Conservation (phyloP, 2,329 filamentous ascomycete genomes). For the Aureobasidium uvarum region DNA sequence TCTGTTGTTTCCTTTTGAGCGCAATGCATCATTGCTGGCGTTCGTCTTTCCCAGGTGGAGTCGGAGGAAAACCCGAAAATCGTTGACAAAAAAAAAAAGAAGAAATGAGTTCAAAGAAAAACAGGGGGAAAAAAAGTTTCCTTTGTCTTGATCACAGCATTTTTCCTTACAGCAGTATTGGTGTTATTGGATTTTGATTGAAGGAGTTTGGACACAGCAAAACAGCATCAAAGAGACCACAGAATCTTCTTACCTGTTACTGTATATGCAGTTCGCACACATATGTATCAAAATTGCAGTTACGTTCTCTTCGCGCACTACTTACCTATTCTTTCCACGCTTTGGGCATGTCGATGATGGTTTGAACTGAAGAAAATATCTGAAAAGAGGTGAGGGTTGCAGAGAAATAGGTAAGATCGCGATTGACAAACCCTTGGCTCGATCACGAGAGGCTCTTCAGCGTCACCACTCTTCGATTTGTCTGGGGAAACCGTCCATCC, state of each 20-base stretch:
- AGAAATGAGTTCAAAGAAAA: background rate
- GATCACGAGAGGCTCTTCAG: conserved; percentile 19
- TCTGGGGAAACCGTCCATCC: conserved; percentile 17
- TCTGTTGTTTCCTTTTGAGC: conserved; percentile 17
- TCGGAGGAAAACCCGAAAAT: background rate
- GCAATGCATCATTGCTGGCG: conserved; percentile 15
- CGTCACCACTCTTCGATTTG: conserved; percentile 10
- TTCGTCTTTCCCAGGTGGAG: background rate
- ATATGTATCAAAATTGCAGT: background rate
- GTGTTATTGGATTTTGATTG: background rate
- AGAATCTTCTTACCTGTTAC: conserved; percentile 11
- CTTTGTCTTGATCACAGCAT: conserved; percentile 18
- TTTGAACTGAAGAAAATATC: conserved; percentile 1
- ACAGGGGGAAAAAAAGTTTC: background rate
- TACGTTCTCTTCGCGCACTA: conserved; percentile 6
- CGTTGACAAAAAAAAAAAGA: conserved; percentile 3
- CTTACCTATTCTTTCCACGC: background rate
- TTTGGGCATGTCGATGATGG: conserved; percentile 15
- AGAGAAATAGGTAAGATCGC: conserved; percentile 2
- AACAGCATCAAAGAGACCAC: conserved; percentile 10
- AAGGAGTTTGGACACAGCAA: background rate
- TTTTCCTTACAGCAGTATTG: background rate
- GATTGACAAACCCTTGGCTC: conserved; percentile 15
- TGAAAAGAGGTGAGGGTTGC: background rate
- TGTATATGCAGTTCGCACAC: conserved; percentile 23